phyloP scores from a whole-genome alignment of 2,329 filamentous ascomycete species.

The Ophiocordyceps australis region DNA sequence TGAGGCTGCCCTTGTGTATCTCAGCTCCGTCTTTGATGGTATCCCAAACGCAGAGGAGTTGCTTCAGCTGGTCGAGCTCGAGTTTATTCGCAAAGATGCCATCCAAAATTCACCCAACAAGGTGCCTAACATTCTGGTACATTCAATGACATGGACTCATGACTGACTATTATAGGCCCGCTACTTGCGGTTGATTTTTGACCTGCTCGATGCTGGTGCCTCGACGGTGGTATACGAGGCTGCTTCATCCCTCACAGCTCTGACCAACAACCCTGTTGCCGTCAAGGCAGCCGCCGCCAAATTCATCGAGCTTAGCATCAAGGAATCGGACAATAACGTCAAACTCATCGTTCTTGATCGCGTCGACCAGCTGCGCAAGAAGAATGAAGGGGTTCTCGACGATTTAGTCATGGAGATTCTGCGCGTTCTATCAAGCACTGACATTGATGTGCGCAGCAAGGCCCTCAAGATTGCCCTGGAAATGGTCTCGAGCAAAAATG shows the following conservation, averaged over 20 bases:
- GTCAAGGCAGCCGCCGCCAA: conserved; percentile 93
- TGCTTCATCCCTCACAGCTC: conserved; percentile 78
- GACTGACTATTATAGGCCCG: conserved; percentile 37
- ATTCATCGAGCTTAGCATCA: conserved; percentile 92
- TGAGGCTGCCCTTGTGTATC: conserved; percentile 75
- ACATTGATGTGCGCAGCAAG: conserved; percentile 90
- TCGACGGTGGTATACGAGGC: conserved; percentile 97
- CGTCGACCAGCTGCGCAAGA: conserved; percentile 70
- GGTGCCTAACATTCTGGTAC: no score
- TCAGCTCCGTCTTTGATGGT: conserved; percentile 79
- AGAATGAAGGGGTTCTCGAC: conserved; percentile 81
- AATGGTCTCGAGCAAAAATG: conserved; percentile 98
- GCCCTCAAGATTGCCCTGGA: conserved; percentile 79
- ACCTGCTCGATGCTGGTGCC: conserved; percentile 79
- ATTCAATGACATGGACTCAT: conserved; percentile 9
- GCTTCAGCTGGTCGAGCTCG: conserved; percentile 79
- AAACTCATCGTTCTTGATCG: conserved; percentile 95
- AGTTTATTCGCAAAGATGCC: conserved; percentile 98
- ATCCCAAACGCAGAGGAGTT: conserved; percentile 91
- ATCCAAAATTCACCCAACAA: conserved; percentile 89
- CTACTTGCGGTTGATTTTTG: conserved; percentile 89
- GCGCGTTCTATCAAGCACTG: conserved; percentile 82
- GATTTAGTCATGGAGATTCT: conserved; percentile 95
- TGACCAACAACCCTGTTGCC: conserved; percentile 92
- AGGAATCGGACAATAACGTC: conserved; percentile 97